Evolutionary conservation across 2,329 filamentous ascomycete genomes (phyloP).

Genomic region (Trichoderma arundinaceum): DNA sequence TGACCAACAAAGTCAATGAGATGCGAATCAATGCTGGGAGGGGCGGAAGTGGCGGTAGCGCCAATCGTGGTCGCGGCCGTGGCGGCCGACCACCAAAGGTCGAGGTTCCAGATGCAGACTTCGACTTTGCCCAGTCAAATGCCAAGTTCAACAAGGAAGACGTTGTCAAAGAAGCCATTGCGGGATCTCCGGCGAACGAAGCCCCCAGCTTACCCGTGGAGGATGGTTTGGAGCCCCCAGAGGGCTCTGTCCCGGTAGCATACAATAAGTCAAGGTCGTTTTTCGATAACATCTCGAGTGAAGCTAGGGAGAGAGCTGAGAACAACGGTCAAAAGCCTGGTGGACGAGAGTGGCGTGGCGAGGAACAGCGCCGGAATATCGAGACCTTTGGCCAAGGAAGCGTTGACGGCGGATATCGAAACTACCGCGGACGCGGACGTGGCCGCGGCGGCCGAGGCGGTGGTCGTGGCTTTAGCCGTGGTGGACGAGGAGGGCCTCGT

Average conservation of each 20-base stretch:
- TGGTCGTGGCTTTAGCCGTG: conserved; percentile 49
- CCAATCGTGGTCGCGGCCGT: conserved; percentile 57
- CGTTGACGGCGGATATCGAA: conserved; percentile 79
- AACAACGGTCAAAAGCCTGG: conserved; percentile 70
- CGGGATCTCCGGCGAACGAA: conserved; percentile 70
- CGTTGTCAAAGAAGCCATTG: conserved; percentile 85
- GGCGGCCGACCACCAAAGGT: conserved; percentile 66
- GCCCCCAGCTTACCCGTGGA: conserved; percentile 49
- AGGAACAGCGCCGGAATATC: conserved; percentile 94
- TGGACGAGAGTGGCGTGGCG: conserved; percentile 85
- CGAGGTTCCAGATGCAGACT: conserved; percentile 88
- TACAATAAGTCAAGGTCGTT: conserved; percentile 93
- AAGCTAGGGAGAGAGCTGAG: conserved; percentile 85
- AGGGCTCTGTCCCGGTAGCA: conserved; percentile 50
- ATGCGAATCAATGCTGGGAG: conserved; percentile 70
- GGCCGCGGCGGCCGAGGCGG: conserved; percentile 57
- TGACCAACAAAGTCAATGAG: conserved; percentile 76
- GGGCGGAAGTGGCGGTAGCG: conserved; percentile 50
- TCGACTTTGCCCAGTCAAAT: conserved; percentile 75
- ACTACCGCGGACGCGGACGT: conserved; percentile 79
- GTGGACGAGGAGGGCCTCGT: conserved; percentile 49
- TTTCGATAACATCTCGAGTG: conserved; percentile 98
- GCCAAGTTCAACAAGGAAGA: conserved; percentile 56
- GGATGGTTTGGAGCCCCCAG: conserved; percentile 48
- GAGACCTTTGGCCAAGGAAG: conserved; percentile 98